A percentile compares a stretch with the other conserved stretches of the same genome.
phyloP scores from a whole-genome alignment of 2,329 filamentous ascomycete genomes.

The Pyricularia sp. region DNA sequence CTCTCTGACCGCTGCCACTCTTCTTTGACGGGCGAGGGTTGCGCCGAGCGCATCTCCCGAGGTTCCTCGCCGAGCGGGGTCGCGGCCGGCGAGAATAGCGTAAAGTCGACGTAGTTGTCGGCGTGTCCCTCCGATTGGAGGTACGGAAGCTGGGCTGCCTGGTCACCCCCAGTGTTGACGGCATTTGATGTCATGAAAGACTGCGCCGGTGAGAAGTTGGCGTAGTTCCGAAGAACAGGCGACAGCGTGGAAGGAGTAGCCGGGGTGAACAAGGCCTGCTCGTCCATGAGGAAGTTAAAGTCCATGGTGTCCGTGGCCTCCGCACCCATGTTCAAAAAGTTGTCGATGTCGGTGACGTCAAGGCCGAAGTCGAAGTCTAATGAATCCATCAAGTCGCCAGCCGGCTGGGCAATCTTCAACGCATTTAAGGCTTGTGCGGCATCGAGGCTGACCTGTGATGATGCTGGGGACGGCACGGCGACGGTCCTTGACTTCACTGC shows the following conservation, averaged over 20 bases:
- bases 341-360: background rate
- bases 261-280: slow-evolving; percentile 31
- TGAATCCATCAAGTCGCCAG: background rate
- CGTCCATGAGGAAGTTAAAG: slow-evolving; percentile 37
- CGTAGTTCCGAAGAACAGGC: background rate
- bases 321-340: background rate
- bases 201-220: slow-evolving; percentile 20
- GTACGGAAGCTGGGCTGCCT: slow-evolving; percentile 26
- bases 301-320: slow-evolving; percentile 16
- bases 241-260: slow-evolving; percentile 16
- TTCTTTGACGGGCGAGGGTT: background rate
- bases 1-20: background rate
- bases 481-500: slow-evolving; percentile 25
- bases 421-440: background rate
- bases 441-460: slow-evolving; percentile 11
- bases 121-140: slow-evolving; percentile 24
- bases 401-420: slow-evolving; percentile 3
- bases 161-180: slow-evolving; percentile 5
- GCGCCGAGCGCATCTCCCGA: slow-evolving; percentile 13
- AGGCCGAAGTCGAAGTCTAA: background rate
- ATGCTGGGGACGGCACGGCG: slow-evolving; percentile 12
- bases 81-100: slow-evolving; percentile 42
- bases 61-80: slow-evolving; percentile 39
- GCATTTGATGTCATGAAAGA: slow-evolving; percentile 11
- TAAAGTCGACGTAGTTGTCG: slow-evolving; percentile 44